Percentiles rank a stretch among this genome's conserved stretches.
These are phyloP conservation scores for Penicillium waksmanii DNA, from an alignment of 495 filamentous ascomycete genomes.

Conservation along the genomic window DNA sequence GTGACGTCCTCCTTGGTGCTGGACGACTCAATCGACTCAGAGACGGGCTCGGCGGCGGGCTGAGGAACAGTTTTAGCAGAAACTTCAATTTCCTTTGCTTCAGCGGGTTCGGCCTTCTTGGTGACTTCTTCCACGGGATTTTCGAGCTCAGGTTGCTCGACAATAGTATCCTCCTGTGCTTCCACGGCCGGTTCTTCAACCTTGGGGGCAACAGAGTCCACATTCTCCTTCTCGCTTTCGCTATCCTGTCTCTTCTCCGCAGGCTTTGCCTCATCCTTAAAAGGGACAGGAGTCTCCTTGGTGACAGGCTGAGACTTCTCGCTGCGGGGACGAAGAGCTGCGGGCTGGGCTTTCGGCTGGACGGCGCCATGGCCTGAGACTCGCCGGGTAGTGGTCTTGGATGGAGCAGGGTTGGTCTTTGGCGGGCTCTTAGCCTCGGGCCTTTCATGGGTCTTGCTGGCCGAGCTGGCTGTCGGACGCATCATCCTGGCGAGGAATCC, in stretches of 20 bases:
- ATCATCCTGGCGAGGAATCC: constrained; percentile 90
- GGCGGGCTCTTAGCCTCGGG: constrained; percentile 49
- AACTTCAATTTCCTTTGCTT: constrained; percentile 1
- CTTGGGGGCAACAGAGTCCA: constrained; percentile 12
- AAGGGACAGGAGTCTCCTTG: constrained; percentile 11
- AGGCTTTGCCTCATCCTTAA: constrained; percentile 18
- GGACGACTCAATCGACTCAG: constrained; percentile 4
- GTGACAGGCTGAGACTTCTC: constrained; percentile 25
- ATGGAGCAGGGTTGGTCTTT: constrained; percentile 26
- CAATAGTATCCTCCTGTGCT: constrained; percentile 4
- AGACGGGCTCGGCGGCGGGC: constrained; percentile 2
- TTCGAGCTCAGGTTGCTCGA: constrained; percentile 15
- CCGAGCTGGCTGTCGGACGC: constrained; percentile 80
- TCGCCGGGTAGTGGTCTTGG: constrained; percentile 24
- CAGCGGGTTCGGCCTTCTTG: constrained; percentile 4
- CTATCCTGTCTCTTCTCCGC: constrained; percentile 13
- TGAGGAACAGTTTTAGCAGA: constrained; percentile 6
- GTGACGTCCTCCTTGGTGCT: constrained; percentile 3
- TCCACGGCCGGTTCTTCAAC: constrained; percentile 19
- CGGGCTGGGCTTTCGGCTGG: constrained; percentile 30
- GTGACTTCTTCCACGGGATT: neutral
- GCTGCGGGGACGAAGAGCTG: constrained; percentile 24
- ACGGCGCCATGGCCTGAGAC: constrained; percentile 23
- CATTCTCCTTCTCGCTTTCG: constrained; percentile 30
- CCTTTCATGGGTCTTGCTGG: constrained; percentile 78